A percentile compares a stretch with the other conserved stretches of the same genome.
phyloP scores from a whole-genome alignment of 257 asterid genomes.

The Eustoma russellianum region DNA sequence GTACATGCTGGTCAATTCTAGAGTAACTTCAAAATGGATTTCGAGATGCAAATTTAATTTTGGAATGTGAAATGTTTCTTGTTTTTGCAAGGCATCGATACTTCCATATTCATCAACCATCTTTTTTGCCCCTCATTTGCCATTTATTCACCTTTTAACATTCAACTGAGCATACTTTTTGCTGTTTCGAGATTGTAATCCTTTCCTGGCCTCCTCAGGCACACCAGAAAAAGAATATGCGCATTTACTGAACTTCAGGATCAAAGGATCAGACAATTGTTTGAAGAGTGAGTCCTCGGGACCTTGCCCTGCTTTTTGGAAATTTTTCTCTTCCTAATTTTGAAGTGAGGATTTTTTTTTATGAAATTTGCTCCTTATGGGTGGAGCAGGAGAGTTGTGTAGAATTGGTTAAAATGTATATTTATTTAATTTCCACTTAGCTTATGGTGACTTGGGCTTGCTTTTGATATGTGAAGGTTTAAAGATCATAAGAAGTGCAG shows the following conservation, averaged over 20 bases:
- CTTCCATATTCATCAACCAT: background rate
- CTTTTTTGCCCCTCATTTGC: no score
- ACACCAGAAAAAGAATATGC: constrained; percentile 60
- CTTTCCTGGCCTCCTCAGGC: constrained; percentile 36
- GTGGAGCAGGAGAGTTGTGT: background rate
- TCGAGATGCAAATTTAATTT: background rate
- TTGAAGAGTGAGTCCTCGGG: constrained; percentile 63
- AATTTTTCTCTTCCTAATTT: no score
- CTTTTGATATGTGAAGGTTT: constrained; percentile 45
- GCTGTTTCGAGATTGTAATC: background rate
- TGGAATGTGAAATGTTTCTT: background rate
- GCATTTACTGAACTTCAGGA: constrained; percentile 74
- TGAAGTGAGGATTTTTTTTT: background rate
- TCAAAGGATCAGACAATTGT: constrained; percentile 67
- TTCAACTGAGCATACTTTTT: background rate
- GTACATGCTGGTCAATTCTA: no score
- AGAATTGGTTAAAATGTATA: background rate
- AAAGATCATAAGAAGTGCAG: constrained; percentile 83
- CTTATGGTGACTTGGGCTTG: background rate
- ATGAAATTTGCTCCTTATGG: background rate
- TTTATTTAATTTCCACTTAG: background rate
- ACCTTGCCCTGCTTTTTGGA: background rate
- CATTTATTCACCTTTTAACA: no score
- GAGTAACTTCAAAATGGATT: background rate
- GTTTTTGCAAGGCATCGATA: background rate